A percentile compares a stretch with the other conserved stretches of the same genome.
Conservation (phyloP, 2,329 filamentous ascomycete genomes). For the Verticillium tricorpus region DNA sequence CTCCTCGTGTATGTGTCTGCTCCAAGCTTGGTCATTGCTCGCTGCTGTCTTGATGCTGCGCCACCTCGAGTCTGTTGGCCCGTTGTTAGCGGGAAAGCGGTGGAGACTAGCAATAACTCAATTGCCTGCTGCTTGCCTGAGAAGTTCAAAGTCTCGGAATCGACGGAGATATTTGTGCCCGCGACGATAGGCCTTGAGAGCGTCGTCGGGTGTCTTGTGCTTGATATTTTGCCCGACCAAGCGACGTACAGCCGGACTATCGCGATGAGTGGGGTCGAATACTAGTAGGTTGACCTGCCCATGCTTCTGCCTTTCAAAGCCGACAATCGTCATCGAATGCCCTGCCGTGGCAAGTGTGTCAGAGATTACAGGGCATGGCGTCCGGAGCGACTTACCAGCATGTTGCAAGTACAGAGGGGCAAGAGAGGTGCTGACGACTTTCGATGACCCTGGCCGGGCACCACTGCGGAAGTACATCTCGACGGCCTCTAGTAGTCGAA, state of each 20-base stretch:
- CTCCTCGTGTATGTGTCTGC: no score
- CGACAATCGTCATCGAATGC: constrained; percentile 87
- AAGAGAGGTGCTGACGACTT: constrained; percentile 65
- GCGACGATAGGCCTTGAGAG: constrained; percentile 71
- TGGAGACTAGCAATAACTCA: neutral
- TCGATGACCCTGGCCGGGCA: constrained; percentile 43
- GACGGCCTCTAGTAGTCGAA: constrained; percentile 60
- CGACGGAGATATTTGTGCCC: constrained; percentile 62
- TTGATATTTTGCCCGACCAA: constrained; percentile 46
- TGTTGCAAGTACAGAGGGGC: constrained; percentile 91
- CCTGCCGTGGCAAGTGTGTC: constrained; percentile 36
- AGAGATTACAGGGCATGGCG: neutral
- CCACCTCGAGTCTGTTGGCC: neutral
- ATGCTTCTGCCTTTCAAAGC: constrained; percentile 65
- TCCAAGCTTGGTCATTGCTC: no score
- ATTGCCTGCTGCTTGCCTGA: constrained; percentile 27
- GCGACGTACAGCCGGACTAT: constrained; percentile 58
- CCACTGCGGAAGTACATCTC: constrained; percentile 70
- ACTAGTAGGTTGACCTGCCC: constrained; percentile 70
- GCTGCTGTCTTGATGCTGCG: neutral
- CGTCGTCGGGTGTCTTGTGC: constrained; percentile 40
- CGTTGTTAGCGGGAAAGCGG: neutral
- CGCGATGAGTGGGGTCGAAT: constrained; percentile 81
- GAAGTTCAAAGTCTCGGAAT: constrained; percentile 73
- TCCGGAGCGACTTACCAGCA: constrained; percentile 43